A percentile compares a stretch with the other conserved stretches of the same genome.
Conservation (phyloP, 2,329 filamentous ascomycete genomes). For the Bipolaris oryzae region DNA sequence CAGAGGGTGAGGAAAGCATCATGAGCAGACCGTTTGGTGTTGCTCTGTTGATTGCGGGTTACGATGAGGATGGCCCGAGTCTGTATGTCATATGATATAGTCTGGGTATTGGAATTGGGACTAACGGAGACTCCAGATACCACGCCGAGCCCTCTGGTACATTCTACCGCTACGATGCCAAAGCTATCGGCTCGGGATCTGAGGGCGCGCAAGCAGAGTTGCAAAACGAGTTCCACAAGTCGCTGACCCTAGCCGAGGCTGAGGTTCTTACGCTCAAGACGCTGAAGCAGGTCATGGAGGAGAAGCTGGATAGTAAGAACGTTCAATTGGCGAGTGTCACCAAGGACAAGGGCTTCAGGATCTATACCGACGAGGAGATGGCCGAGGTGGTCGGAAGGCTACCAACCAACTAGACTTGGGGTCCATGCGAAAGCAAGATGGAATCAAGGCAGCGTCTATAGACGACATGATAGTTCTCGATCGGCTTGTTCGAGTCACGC, state of each 20-base stretch:
- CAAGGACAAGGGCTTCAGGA: conserved; percentile 96
- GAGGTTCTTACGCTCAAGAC: conserved; percentile 97
- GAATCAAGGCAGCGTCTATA: not conserved
- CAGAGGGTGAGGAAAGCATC: conserved; percentile 96
- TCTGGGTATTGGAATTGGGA: not conserved
- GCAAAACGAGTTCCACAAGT: conserved; percentile 99
- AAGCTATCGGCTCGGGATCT: conserved; percentile 96
- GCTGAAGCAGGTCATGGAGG: conserved; percentile 99
- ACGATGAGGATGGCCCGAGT: conserved; percentile 95
- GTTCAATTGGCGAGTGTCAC: conserved; percentile 98
- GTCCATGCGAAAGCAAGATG: conserved; percentile 4
- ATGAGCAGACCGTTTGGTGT: conserved; percentile 98
- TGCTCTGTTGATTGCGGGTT: conserved; percentile 92
- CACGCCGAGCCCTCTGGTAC: conserved; percentile 97
- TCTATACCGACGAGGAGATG: conserved; percentile 99
- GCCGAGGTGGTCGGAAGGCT: conserved; percentile 85
- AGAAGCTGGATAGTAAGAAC: conserved; percentile 98
- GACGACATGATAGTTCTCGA: conserved; percentile 17
- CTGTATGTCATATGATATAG: conserved; percentile 60
- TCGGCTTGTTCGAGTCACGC: conserved; percentile 27
- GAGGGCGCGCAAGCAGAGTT: conserved; percentile 97
- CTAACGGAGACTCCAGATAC: conserved; percentile 61
- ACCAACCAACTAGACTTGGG: conserved; percentile 52
- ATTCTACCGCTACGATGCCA: conserved; percentile 98
- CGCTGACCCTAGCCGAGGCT: conserved; percentile 87